phyloP scores from a whole-genome alignment of 768 basidiomycete genomes.

The Podaxis sp. region DNA sequence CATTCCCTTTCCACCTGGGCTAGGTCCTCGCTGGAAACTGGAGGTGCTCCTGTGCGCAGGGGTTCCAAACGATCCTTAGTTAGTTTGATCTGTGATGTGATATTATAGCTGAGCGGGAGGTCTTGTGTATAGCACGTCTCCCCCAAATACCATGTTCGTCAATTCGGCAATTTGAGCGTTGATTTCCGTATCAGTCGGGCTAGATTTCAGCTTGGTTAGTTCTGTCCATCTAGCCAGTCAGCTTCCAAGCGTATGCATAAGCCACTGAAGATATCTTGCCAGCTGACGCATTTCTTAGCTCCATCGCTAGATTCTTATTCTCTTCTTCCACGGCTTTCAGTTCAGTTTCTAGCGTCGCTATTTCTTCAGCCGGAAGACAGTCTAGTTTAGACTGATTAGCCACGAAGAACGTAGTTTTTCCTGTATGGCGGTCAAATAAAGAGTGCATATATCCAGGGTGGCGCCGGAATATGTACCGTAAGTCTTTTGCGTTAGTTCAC shows the following conservation, averaged over 20 bases:
- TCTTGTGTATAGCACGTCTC: slow-evolving; percentile 8
- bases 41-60: slow-evolving; percentile 63
- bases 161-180: slow-evolving; percentile 50
- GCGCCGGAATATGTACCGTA: slow-evolving; percentile 61
- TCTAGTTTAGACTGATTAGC: slow-evolving; percentile 76
- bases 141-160: slow-evolving; percentile 45
- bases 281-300: slow-evolving; percentile 48
- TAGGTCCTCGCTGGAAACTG: slow-evolving; percentile 72
- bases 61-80: slow-evolving; percentile 55
- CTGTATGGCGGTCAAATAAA: slow-evolving; percentile 35
- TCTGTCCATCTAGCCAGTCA: slow-evolving; percentile 42
- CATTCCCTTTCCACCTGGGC: slow-evolving; percentile 71
- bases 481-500: slow-evolving; percentile 75
- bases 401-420: slow-evolving; percentile 86
- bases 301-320: slow-evolving; percentile 50
- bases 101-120: slow-evolving; percentile 14
- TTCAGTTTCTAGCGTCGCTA: slow-evolving; percentile 61
- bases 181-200: slow-evolving; percentile 73
- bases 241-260: slow-evolving; percentile 19
- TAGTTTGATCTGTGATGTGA: slow-evolving; percentile 44
- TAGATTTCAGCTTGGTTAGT: slow-evolving; percentile 57
- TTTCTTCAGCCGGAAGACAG: slow-evolving; percentile 59
- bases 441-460: slow-evolving; percentile 13
- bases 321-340: slow-evolving; percentile 56
- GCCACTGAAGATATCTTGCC: slow-evolving; percentile 32